Base-by-base conservation (phyloP, 768 basidiomycete genomes). In the Boletus insuetus region DNA sequence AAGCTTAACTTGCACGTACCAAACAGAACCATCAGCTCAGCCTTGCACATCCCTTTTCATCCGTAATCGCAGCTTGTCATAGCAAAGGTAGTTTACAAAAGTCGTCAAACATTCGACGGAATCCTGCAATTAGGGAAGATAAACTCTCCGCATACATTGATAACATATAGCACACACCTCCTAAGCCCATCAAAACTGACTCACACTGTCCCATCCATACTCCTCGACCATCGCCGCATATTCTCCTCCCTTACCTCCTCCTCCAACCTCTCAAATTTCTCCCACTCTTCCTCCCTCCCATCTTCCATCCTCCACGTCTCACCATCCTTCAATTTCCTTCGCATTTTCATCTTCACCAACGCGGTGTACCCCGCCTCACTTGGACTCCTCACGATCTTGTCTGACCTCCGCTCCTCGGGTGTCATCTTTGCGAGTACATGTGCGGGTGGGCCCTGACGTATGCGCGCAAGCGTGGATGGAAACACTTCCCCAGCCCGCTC, bases 361-460 rank as follows among this genome's bases (percentile, higher is more conserved):
- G 81, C 89, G 3, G 84, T 79, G 67, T 89, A 91, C 14, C 91
- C 91, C 0, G 80, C 87, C 67, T 86, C 83, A 51, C 85, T 79
- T 3, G 81, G 75, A 37, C 82, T 69, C 34, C 76, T 66, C 48
- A 77, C 74, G 6, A 86, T 69, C 56, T 69, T 72, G 58, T 90
- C 87, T 67, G 75, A 65, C 48, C 66, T 69, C 54, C 74, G 76
- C 54, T 79, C 69, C 58, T 76, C 63, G 2, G 75, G 72, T 0
- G 80, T 74, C 83, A 90, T 83, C 54, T 64, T 72, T 20, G 66
- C 69, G 3, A 84, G 73, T 4, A 87, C 58, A 58, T 84, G 83
- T 0, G 87, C 81, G 0, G 91, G 90, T 1, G 86, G 86, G 0
- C 83, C 80, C 58, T 81, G 70, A 9, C 76, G 69, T 66, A 75